Base-by-base conservation (phyloP, 2,329 filamentous ascomycete genomes). In the Dothistroma septosporum region DNA sequence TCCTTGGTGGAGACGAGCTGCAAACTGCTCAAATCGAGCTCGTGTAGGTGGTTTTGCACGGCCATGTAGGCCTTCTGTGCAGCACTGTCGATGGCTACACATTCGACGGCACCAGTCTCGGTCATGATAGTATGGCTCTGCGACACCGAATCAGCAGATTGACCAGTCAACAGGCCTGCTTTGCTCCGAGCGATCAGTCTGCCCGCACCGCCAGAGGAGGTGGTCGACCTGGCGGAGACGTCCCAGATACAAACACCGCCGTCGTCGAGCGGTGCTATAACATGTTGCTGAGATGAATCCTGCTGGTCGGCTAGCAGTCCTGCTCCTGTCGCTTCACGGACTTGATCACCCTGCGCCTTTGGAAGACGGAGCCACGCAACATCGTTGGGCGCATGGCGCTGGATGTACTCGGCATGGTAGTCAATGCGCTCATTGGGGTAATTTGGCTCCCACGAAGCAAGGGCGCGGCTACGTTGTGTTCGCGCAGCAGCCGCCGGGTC, bases 231-330 rank as follows among this genome's bases (percentile, higher is more conserved):
- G 6, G 65, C 58, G 12, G 63, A 66, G 8, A 73, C 52, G 47
- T 96, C 89, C 92, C 92, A 97, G 7, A 96, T 76, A 67, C 88
- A 90, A n/a, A 97, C 83, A 55, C 90, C 91, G 0, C 92, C 92
- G 71, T 97, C 90, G 60, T 95, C 91, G 8, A 96, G 78, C 1
- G 92, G 91, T 0, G 89, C 87, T 16, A 96, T 82, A 0, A 90
- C 86, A 57, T 87, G 79, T 64, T 82, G 79, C 24, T 83, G 79
- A 19, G 83, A 76, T n/a, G 79, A 76, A 35, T 79, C 80, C 0
- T 80, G 79, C 22, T 76, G 78, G 67, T 82, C 80, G 58, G 88
- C 87, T 9, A 94, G 71, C 0, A 79, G 69, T 0, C 88, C 90
- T 67, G 92, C 79, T 0, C 92, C 92, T 41, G 89, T 86, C 7